A percentile compares a stretch with the other conserved stretches of the same genome.
Conservation (phyloP, 768 basidiomycete species). For the Mycena galericulata region DNA sequence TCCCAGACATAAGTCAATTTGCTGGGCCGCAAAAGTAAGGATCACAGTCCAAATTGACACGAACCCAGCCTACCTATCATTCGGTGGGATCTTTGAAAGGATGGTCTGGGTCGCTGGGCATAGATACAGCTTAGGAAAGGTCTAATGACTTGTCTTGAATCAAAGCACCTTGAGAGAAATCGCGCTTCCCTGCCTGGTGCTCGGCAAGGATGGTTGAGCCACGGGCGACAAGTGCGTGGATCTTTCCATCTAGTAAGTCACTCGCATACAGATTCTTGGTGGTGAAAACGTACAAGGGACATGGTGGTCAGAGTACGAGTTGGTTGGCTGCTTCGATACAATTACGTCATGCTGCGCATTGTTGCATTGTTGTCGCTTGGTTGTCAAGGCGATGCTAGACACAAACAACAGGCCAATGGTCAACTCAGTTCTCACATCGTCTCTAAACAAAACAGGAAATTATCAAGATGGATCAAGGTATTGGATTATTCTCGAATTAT, state of each 20-base stretch:
- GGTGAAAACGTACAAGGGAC: no score
- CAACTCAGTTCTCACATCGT: no score
- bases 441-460: no score
- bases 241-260: slow-evolving; percentile 53
- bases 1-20: slow-evolving; percentile 92
- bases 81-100: slow-evolving; percentile 94
- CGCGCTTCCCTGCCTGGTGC: slow-evolving; percentile 81
- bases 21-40: slow-evolving; percentile 51
- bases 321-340: no score
- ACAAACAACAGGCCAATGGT: no score
- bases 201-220: slow-evolving; percentile 88
- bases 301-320: no score
- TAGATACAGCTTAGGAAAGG: not conserved
- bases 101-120: slow-evolving; percentile 88
- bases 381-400: no score
- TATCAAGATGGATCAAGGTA: no score
- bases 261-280: no score
- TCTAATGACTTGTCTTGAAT: not conserved
- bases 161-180: slow-evolving; percentile 87
- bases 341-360: no score
- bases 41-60: not conserved
- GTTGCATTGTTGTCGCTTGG: no score
- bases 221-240: slow-evolving; percentile 87
- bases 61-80: slow-evolving; percentile 68
- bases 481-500: no score